phyloP scores from a whole-genome alignment of 495 filamentous ascomycete genomes.

The Hyaloscypha variabilis region DNA sequence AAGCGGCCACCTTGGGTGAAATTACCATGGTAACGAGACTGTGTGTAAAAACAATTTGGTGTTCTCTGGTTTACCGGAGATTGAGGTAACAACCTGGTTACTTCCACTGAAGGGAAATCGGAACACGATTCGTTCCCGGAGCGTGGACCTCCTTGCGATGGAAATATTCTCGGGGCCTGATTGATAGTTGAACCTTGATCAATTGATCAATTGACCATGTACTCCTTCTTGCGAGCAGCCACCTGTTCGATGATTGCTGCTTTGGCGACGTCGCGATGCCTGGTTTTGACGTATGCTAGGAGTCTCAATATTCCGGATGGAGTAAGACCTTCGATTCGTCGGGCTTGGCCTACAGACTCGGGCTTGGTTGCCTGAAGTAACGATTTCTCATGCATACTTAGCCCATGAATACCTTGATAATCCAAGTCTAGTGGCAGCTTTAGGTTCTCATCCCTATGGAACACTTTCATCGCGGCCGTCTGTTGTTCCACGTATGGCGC shows the following conservation, averaged over 20 bases:
- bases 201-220: not conserved
- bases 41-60: too few relatives aligned
- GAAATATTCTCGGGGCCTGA: too few relatives aligned
- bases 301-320: constrained; percentile 60
- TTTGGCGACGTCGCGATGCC: constrained; percentile 13
- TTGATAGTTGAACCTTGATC: too few relatives aligned
- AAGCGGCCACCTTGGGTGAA: too few relatives aligned
- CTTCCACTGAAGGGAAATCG: too few relatives aligned
- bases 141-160: too few relatives aligned
- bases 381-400: constrained; percentile 76
- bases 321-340: constrained; percentile 81
- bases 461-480: constrained; percentile 58
- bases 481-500: constrained; percentile 82
- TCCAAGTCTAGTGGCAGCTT: constrained; percentile 75
- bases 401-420: constrained; percentile 68
- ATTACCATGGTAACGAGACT: too few relatives aligned
- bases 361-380: constrained; percentile 72
- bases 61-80: too few relatives aligned
- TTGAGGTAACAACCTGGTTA: too few relatives aligned
- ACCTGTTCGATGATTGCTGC: constrained; percentile 21
- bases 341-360: constrained; percentile 84
- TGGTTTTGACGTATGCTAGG: constrained; percentile 49
- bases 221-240: constrained; percentile 7
- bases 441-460: constrained; percentile 77
- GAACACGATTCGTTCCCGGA: too few relatives aligned